Evolutionary conservation across 2,329 filamentous ascomycete species (phyloP).

Genomic region (Fusarium nisikadoi): DNA sequence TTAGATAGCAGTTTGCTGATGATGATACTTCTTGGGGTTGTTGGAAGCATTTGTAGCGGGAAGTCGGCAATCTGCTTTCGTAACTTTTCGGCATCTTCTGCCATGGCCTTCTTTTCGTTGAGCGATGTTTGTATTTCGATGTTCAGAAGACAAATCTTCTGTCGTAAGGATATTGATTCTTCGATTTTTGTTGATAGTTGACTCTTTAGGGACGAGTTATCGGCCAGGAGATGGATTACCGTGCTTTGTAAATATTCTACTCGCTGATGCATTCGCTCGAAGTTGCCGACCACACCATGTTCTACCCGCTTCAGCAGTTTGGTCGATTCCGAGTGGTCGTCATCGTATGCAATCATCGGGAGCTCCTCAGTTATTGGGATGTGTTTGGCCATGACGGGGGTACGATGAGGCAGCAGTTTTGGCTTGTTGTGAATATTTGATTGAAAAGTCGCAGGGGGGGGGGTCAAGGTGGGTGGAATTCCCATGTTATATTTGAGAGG

Average conservation of each 20-base stretch:
- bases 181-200: background rate
- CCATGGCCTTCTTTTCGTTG: background rate
- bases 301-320: too few species aligned
- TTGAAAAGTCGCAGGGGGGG: background rate
- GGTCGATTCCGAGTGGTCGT: too few species aligned
- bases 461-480: too few species aligned
- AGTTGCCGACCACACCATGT: accelerated
- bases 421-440: background rate
- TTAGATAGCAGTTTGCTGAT: background rate
- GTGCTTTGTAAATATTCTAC: background rate
- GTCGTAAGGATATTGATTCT: background rate
- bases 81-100: background rate
- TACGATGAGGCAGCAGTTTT: too few species aligned
- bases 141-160: background rate
- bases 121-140: background rate
- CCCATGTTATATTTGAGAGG: too few species aligned
- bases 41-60: background rate
- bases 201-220: background rate
- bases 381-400: background rate
- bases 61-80: background rate
- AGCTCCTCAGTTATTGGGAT: too few species aligned
- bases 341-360: background rate
- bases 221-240: background rate
- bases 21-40: background rate
- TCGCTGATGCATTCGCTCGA: background rate